These are phyloP conservation scores for Cyberlindnera subsufficiens DNA, from an alignment of 805 yeast species.

Conservation along the genomic window DNA sequence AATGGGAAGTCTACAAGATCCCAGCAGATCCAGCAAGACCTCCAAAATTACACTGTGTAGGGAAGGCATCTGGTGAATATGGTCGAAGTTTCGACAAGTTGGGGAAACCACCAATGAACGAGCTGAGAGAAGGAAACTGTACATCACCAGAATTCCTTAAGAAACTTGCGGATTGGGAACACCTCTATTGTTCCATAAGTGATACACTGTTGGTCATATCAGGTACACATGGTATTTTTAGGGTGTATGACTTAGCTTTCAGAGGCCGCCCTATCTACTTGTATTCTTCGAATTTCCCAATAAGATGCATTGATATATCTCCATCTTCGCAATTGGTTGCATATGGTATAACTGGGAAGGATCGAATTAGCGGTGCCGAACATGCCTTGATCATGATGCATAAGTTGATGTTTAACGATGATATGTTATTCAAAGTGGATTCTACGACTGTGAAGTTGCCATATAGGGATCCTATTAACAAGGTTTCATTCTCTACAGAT, in stretches of 20 bases:
- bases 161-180: conserved; percentile 49
- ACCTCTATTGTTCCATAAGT: conserved; percentile 53
- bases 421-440: conserved; percentile 32
- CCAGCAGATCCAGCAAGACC: conserved; percentile 37
- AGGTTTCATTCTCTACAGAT: conserved; percentile 66
- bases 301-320: conserved; percentile 71
- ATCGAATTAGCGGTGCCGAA: conserved; percentile 58
- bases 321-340: conserved; percentile 61
- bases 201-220: conserved; percentile 56
- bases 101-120: conserved; percentile 18
- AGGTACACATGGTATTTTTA: conserved; percentile 63
- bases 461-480: conserved; percentile 77
- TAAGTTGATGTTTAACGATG: conserved; percentile 21
- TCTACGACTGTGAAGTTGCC: conserved; percentile 77
- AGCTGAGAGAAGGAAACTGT: conserved; percentile 15
- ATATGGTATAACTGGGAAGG: conserved; percentile 78
- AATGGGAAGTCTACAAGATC: conserved; percentile 70
- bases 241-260: conserved; percentile 53
- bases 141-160: conserved; percentile 11
- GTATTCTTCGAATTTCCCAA: conserved; percentile 65
- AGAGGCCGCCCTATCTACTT: conserved; percentile 63
- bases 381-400: conserved; percentile 73
- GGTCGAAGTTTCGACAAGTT: conserved; percentile 45
- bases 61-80: conserved; percentile 62
- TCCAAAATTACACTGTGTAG: conserved; percentile 62